A percentile compares a stretch with the other conserved stretches of the same genome.
Conservation (phyloP, 1,284 basidiomycete species). For the Rhodotorula mucilaginosa region DNA sequence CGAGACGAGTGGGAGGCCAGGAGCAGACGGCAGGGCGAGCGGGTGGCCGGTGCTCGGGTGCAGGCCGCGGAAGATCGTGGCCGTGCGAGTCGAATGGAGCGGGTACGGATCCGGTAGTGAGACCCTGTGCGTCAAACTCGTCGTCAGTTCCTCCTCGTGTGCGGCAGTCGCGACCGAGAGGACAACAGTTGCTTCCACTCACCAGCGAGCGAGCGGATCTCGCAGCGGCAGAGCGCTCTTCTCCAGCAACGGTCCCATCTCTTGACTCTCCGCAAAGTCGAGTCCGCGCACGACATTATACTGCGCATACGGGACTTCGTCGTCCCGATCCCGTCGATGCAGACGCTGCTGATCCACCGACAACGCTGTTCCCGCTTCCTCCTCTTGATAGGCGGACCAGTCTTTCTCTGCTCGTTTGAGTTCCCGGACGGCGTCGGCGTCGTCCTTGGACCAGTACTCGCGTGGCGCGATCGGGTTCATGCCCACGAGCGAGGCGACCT, state of each 20-base stretch:
- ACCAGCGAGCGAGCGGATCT: constrained; percentile 36
- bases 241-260: constrained; percentile 34
- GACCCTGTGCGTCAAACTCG: constrained; percentile 14
- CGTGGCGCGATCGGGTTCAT: constrained; percentile 52
- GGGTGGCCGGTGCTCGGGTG: constrained; percentile 29
- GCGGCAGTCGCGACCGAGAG: background rate
- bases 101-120: constrained; percentile 30
- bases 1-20: constrained; percentile 17
- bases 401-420: constrained; percentile 8
- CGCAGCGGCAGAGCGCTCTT: constrained; percentile 5
- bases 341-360: background rate
- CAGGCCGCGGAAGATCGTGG: constrained; percentile 33
- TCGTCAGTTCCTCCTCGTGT: background rate
- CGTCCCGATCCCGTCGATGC: background rate
- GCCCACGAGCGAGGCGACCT: constrained; percentile 62
- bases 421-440: background rate
- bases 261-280: constrained; percentile 29
- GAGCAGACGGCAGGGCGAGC: constrained; percentile 11
- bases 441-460: background rate
- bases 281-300: constrained; percentile 32
- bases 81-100: background rate
- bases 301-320: constrained; percentile 23
- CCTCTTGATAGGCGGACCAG: background rate
- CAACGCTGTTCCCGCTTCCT: background rate
- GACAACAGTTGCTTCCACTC: background rate